phyloP scores from a whole-genome alignment of 371 early-diverging fungal genomes.

The Batkoa obscura region DNA sequence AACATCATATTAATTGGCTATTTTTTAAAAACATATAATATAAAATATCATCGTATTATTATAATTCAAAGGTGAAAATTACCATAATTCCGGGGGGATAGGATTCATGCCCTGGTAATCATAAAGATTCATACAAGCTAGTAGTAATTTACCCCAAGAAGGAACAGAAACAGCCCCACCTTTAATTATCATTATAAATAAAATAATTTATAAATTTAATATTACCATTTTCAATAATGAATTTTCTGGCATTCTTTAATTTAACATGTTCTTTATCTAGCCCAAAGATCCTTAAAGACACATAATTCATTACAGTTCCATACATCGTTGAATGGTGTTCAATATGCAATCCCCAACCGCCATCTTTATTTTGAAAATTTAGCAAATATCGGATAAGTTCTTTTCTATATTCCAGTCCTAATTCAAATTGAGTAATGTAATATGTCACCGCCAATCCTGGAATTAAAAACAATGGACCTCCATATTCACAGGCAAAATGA shows the following conservation, averaged over 20 bases:
- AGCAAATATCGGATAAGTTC: slow-evolving; percentile 82
- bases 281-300: slow-evolving; percentile 73
- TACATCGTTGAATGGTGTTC: slow-evolving; percentile 85
- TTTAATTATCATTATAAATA: background rate
- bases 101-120: slow-evolving; percentile 95
- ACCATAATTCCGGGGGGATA: slow-evolving; percentile 87
- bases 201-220: background rate
- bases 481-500: slow-evolving; percentile 94
- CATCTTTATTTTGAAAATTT: slow-evolving; percentile 63
- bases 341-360: slow-evolving; percentile 95
- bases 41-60: background rate
- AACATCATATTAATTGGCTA: background rate
- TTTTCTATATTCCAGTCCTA: slow-evolving; percentile 31
- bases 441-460: slow-evolving; percentile 72
- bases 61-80: background rate
- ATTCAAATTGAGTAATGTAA: slow-evolving; percentile 55
- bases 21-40: background rate
- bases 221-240: slow-evolving; percentile 60
- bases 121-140: slow-evolving; percentile 72
- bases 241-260: slow-evolving; percentile 60
- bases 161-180: slow-evolving; percentile 72
- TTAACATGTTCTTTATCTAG: slow-evolving; percentile 72
- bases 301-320: slow-evolving; percentile 89
- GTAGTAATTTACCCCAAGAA: slow-evolving; percentile 97
- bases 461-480: slow-evolving; percentile 90